Evolutionary conservation across 768 basidiomycete genomes (phyloP).

Genomic region (Psilocybe subaeruginosa): DNA sequence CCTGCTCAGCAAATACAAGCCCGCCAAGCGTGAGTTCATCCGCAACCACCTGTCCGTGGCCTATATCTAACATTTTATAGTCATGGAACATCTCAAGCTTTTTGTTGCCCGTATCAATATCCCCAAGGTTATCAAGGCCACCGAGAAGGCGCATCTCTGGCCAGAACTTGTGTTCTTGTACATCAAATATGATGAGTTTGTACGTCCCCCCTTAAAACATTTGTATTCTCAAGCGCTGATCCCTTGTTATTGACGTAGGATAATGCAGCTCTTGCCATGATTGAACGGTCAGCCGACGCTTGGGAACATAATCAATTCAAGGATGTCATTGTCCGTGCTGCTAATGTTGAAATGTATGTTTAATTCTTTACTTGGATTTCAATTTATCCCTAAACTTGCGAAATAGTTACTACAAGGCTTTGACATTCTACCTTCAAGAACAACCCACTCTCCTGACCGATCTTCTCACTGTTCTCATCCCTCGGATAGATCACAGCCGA

Average conservation of each 20-base stretch:
- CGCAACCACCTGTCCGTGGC: background rate
- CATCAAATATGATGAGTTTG: conserved; percentile 97
- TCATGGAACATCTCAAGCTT: conserved; percentile 98
- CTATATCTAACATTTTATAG: conserved; percentile 39
- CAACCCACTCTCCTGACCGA: conserved; percentile 94
- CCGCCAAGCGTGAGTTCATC: conserved; percentile 78
- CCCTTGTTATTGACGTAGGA: conserved; percentile 50
- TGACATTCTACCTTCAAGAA: conserved; percentile 93
- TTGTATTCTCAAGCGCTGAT: no score
- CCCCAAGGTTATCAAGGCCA: conserved; percentile 96
- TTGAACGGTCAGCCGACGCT: conserved; percentile 96
- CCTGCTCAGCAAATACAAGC: conserved; percentile 93
- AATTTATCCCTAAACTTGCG: conserved; percentile 11
- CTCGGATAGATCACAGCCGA: conserved; percentile 93
- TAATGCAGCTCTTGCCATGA: conserved; percentile 98
- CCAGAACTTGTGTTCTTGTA: conserved; percentile 98
- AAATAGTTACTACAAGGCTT: conserved; percentile 87
- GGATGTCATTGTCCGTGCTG: conserved; percentile 94
- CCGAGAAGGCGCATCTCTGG: conserved; percentile 97
- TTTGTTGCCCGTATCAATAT: conserved; percentile 98
- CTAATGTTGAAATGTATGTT: conserved; percentile 93
- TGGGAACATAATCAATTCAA: conserved; percentile 99
- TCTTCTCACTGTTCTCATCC: conserved; percentile 87
- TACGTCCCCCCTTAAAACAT: conserved; percentile 35
- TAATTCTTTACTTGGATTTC: background rate